These are phyloP conservation scores for Acarospora socialis DNA, from an alignment of 2,329 filamentous ascomycete genomes.

Conservation along the genomic window DNA sequence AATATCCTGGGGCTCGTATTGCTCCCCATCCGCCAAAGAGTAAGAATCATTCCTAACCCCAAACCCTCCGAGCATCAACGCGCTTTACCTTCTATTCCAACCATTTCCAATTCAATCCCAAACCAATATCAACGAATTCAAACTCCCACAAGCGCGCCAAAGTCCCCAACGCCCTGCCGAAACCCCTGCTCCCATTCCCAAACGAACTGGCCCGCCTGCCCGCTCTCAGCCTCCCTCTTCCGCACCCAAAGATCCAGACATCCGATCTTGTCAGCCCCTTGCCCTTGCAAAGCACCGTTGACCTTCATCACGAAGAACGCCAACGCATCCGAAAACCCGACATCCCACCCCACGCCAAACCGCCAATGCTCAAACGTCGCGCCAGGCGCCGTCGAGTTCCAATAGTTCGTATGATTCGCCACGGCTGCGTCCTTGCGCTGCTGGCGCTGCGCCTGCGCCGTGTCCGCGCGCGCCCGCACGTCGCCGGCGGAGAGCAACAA, in stretches of 20 bases:
- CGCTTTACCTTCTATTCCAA: conserved; percentile 7
- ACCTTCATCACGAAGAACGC: conserved; percentile 35
- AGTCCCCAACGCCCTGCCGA: conserved; percentile 21
- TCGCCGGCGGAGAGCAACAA: conserved; percentile 25
- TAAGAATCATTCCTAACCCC: no score
- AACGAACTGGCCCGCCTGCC: conserved; percentile 28
- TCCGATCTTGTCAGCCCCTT: conserved; percentile 37
- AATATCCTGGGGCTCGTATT: no score
- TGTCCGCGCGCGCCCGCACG: conserved; percentile 23
- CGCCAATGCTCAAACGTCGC: conserved; percentile 38
- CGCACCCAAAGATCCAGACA: conserved; percentile 43
- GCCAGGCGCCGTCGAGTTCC: conserved; percentile 32
- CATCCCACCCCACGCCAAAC: conserved; percentile 41
- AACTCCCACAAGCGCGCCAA: conserved; percentile 16
- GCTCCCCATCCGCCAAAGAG: no score
- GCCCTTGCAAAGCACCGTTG: conserved; percentile 19
- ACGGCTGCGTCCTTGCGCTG: conserved; percentile 28
- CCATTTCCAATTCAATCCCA: conserved; percentile 7
- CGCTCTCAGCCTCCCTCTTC: conserved; percentile 39
- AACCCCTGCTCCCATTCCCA: conserved; percentile 31
- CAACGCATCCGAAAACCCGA: conserved; percentile 41
- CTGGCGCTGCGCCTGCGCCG: conserved; percentile 27
- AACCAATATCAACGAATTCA: conserved; percentile 1
- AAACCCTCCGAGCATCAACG: conserved; percentile 8
- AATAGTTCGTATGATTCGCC: conserved; percentile 35